These are phyloP conservation scores for Wakefieldia striispora DNA, from an alignment of 768 basidiomycete species.

Conservation along the genomic window DNA sequence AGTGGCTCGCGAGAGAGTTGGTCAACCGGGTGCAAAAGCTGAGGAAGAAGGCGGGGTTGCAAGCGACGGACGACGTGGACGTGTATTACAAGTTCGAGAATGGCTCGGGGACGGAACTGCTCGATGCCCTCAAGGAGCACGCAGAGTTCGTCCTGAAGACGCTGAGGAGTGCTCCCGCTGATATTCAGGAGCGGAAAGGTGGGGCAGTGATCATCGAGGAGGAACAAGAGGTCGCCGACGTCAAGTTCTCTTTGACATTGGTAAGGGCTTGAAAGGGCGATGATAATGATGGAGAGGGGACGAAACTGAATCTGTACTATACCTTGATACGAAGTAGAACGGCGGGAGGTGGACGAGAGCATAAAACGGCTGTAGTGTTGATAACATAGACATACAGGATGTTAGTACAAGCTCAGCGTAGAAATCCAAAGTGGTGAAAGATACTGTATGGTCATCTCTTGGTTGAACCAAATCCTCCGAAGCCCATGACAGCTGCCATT, in stretches of 20 bases:
- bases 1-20: constrained; percentile 88
- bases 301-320: constrained; percentile 15
- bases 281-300: neutral
- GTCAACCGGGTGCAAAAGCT: constrained; percentile 93
- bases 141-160: constrained; percentile 70
- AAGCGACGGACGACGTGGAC: constrained; percentile 91
- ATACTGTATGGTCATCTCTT: constrained; percentile 65
- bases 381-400: constrained; percentile 15
- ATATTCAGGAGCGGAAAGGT: constrained; percentile 51
- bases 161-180: constrained; percentile 66
- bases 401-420: constrained; percentile 8
- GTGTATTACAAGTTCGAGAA: constrained; percentile 82
- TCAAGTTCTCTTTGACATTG: constrained; percentile 71
- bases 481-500: constrained; percentile 87
- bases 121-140: constrained; percentile 63
- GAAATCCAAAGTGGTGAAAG: constrained; percentile 10
- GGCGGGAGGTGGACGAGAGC: neutral
- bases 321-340: constrained; percentile 13
- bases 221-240: constrained; percentile 82
- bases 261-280: constrained; percentile 35
- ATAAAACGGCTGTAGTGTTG: constrained; percentile 7
- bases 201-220: constrained; percentile 69
- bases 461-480: constrained; percentile 84
- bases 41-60: constrained; percentile 92
- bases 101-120: constrained; percentile 61